phyloP scores from a whole-genome alignment of 345 rosid species.

The Brassica napus region Da-Ae NC_063445.1:17245001-17245500 shows the following conservation, averaged over 20 bases:
- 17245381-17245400: background rate
- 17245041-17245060: no score
- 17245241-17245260: background rate
- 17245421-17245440: background rate
- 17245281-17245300: background rate
- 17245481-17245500: background rate
- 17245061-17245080: no score
- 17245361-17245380: background rate
- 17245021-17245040: slow-evolving; percentile 97
- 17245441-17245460: no score
- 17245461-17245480: background rate
- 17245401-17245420: background rate
- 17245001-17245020: slow-evolving; percentile 90
- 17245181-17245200: no score
- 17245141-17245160: no score
- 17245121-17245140: no score
- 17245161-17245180: no score
- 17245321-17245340: background rate
- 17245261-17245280: background rate
- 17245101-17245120: no score
- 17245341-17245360: background rate
- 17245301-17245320: background rate
- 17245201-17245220: background rate
- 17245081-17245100: no score
- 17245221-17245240: background rate